Base-by-base conservation (phyloP, 345 rosid species). In the Lepidium sativum region DNA sequence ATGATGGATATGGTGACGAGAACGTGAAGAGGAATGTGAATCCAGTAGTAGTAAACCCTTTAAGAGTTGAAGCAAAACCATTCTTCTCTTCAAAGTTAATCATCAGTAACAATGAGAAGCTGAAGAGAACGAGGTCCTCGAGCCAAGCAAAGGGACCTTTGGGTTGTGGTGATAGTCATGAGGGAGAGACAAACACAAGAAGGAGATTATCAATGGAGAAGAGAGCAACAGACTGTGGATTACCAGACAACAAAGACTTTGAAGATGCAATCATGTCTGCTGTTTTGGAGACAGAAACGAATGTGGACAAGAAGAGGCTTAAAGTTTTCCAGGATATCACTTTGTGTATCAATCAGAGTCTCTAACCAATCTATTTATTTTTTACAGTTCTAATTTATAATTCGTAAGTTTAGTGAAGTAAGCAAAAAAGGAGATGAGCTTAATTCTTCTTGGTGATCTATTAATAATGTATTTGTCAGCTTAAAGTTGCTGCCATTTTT, bases 251-350 rank as follows among this genome's bases (percentile, higher is more conserved):
- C 14, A 67, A 86, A 13, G 96, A 88, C 58, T 90, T 94, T 15
- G 99, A 90, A 74, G 91, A 86, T 57, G 96, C 99, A 0, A 88
- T 90, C 39, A 68, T 90, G 14, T 84, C 92, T 27, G 85, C 92
- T 27, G 87, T 91, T 45, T 65, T 90, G 29, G 92, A 86, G 18
- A 74, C 81, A 49, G 65, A 74, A 49, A 84, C 58, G 0, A 68
- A 68, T 74, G 21, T 79, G 68, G 71, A 71, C 63, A 34, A 45
- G 73, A 67, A 85, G 86, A 81, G 97, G 75, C 92, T 94, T 2
- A 83, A 80, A 82, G 97, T 88, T 62, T 94, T 90, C 52, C 84
- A 84, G 58, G 96, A 92, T 54, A 92, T 89, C 53, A 87, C 97
- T 43, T 75, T 81, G 58, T 52, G 40, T 34, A 42, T 42, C 61